Percentiles rank a stretch among this genome's conserved stretches.
Conservation (phyloP, 2,329 filamentous ascomycete genomes). For the Neobulgaria alba region DNA sequence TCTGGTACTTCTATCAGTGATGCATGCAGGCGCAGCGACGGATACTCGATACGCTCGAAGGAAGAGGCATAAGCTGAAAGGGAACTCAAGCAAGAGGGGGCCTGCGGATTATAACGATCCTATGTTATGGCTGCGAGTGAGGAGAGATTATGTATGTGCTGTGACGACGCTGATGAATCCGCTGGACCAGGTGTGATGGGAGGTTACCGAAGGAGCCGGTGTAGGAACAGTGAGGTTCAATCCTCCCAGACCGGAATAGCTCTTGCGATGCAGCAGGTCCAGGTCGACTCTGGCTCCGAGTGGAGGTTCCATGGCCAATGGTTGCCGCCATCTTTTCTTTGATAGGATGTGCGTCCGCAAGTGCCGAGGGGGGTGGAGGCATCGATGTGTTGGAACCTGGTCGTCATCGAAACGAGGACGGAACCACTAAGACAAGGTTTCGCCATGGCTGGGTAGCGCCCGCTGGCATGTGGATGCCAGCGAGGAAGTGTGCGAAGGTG, state of each 20-base stretch:
- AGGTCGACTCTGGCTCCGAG: background rate
- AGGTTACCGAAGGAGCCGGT: background rate
- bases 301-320: background rate
- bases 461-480: background rate
- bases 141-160: background rate
- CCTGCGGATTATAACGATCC: background rate
- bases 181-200: background rate
- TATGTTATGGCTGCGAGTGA: background rate
- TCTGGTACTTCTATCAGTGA: background rate
- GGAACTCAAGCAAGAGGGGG: background rate
- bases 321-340: background rate
- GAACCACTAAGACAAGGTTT: background rate
- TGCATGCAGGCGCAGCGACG: background rate
- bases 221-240: background rate
- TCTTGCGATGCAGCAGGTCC: background rate
- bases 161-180: background rate
- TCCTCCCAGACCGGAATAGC: background rate
- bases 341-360: background rate
- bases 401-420: background rate
- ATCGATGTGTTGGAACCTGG: background rate
- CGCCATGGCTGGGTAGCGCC: background rate
- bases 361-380: too few species aligned
- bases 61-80: background rate
- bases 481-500: background rate
- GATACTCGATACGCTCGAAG: background rate